phyloP scores from a whole-genome alignment of 495 filamentous ascomycete species.

The Rhizodiscina lignyota region DNA sequence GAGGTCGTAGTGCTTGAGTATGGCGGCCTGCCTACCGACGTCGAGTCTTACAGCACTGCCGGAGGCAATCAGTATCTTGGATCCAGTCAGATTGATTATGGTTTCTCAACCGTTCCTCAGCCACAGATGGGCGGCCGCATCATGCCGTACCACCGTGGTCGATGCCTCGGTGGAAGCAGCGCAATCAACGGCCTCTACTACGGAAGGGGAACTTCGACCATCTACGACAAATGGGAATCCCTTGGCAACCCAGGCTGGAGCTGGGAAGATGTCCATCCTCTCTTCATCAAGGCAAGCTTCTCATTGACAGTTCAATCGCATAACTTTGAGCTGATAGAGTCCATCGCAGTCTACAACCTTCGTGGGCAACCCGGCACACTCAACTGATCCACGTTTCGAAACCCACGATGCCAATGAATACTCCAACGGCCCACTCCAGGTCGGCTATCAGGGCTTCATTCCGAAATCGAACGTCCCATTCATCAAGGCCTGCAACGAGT shows the following conservation, averaged over 20 bases:
- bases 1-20: constrained; percentile 3
- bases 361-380: too few species aligned
- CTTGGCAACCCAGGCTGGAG: constrained; percentile 2
- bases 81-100: not conserved
- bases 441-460: constrained; percentile 1
- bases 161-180: constrained; percentile 1
- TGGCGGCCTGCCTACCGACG: not conserved
- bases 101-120: not conserved
- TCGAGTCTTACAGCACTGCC: not conserved
- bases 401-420: constrained; percentile 1
- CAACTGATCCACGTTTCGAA: not conserved
- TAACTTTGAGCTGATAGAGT: too few species aligned
- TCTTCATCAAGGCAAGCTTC: constrained; percentile 1
- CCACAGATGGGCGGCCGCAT: not conserved
- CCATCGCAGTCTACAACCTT: too few species aligned
- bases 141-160: not conserved
- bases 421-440: constrained; percentile 1
- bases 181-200: constrained; percentile 1
- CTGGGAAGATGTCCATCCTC: constrained; percentile 1
- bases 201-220: not conserved
- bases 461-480: not conserved
- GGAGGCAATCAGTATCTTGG: constrained; percentile 2
- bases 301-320: too few species aligned
- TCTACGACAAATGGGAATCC: constrained; percentile 1
- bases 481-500: not conserved